Evolutionary conservation across 352 stramenopile species (phyloP), one percentile per base, ranked within the genome.

Genomic region (Phytophthora chlamydospora): DNA sequence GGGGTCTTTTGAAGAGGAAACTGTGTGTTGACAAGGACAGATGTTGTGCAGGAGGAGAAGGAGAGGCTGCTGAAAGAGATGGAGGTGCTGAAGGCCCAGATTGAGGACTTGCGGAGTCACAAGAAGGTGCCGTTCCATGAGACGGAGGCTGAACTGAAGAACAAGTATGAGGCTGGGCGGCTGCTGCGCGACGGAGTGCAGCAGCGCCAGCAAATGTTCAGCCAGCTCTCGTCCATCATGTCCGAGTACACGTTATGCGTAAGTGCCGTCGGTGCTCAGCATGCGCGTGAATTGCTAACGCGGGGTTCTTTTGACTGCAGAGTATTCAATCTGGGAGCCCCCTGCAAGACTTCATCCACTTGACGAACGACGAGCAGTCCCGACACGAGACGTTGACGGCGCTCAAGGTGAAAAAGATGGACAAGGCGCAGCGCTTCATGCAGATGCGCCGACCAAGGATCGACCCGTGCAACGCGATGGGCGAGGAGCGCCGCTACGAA

Each of bases 401-500:
- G 27, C 50, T 75, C 14, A 70, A 69, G n/a, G 16, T 33, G 3
- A 62, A 14, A 12, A 75, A 75, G 33, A 50, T 79, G 53, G 56
- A 72, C 10, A 58, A 57, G 17, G 71, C 74, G 33, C 63, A 72
- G 45, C 55, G 50, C 29, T 83, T 80, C 50, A 60, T 83, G 29
- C 19, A 60, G 33, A 62, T 62, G 43, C 71, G 74, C n/a, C 46
- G 67, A 1, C 51, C 45, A 4, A 32, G 56, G 3, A 43, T 78
- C 3, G 52, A 71, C 17, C 68, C 66, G 19, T 72, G 67, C 34
- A 71, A 62, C 14, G 47, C 44, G 1, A 66, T 80, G 33, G 52
- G 62, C 16, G 66, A 76, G 14, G 73, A 84, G 38, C 67, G 72
- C n/a, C 62, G 73, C 6, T 90, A 86, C 44, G 76, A 81, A 51